Evolutionary conservation across 306 rosid genomes (phyloP).

Genomic region (Malus orientalis): DNA sequence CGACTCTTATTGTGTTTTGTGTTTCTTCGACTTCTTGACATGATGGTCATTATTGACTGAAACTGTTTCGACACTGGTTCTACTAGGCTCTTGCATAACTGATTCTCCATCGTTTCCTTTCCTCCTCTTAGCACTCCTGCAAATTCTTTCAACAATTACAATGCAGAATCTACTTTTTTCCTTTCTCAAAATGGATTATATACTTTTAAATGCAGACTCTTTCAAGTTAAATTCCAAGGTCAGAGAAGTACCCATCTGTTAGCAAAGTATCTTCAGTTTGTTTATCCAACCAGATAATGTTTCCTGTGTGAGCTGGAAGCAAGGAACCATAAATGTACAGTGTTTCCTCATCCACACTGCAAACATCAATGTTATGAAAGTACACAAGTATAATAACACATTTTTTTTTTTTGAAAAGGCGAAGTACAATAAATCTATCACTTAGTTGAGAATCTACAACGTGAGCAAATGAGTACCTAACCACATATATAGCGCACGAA

Average conservation of each 20-base stretch:
- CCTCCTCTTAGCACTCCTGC: conserved; percentile 39
- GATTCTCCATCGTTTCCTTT: conserved; percentile 36
- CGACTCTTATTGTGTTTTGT: not conserved
- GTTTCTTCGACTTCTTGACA: conserved; percentile 8
- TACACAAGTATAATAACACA: not conserved
- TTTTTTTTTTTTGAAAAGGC: too few relatives aligned
- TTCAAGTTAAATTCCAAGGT: not conserved
- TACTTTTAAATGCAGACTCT: not conserved
- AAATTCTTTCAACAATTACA: not conserved
- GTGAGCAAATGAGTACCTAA: not conserved
- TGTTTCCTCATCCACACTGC: conserved; percentile 78
- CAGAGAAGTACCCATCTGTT: conserved; percentile 34
- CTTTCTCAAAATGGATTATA: not conserved
- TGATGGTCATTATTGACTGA: not conserved
- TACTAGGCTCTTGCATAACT: not conserved
- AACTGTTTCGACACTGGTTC: not conserved
- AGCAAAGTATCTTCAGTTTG: conserved; percentile 31
- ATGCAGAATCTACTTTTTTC: not conserved
- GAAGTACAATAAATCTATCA: not conserved
- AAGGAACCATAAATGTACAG: conserved; percentile 68
- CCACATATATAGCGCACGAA: not conserved
- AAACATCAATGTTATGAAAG: conserved; percentile 8
- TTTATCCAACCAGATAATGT: conserved; percentile 60
- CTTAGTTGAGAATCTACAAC: not conserved
- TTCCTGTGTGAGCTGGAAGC: conserved; percentile 59